Percentiles rank a stretch among this genome's conserved stretches.
phyloP scores from a whole-genome alignment of 2,329 filamentous ascomycete genomes.

The Plectosphaerella plurivora region DNA sequence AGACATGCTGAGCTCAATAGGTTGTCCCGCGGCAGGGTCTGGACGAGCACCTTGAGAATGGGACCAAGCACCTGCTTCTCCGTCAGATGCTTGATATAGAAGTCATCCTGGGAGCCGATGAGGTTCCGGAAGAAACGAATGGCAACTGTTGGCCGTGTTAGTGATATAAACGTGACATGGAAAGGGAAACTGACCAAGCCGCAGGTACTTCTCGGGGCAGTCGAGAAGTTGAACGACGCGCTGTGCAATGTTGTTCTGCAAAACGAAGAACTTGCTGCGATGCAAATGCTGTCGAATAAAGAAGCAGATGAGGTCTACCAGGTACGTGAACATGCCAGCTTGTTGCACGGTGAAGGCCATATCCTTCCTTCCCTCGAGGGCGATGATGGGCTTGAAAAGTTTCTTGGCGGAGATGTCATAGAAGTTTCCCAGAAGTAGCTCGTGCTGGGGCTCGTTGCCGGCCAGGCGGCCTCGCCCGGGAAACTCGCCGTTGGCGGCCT shows the following conservation, averaged over 20 bases:
- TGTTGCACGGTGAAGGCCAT: slow-evolving; percentile 75
- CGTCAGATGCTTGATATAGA: slow-evolving; percentile 81
- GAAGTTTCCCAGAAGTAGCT: slow-evolving; percentile 80
- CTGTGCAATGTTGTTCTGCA: slow-evolving; percentile 71
- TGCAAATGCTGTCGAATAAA: slow-evolving; percentile 87
- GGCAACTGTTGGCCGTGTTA: slow-evolving; percentile 54
- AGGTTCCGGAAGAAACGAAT: slow-evolving; percentile 92
- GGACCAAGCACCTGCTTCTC: slow-evolving; percentile 78
- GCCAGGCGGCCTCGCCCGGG: slow-evolving; percentile 56
- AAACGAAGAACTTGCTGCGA: slow-evolving; percentile 82
- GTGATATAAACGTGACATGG: neutral
- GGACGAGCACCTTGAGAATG: slow-evolving; percentile 76
- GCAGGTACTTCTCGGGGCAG: slow-evolving; percentile 86
- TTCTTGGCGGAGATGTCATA: slow-evolving; percentile 83
- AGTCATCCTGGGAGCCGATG: slow-evolving; percentile 81
- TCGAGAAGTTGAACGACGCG: slow-evolving; percentile 78
- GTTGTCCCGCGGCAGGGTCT: slow-evolving; percentile 88
- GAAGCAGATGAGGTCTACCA: slow-evolving; percentile 91
- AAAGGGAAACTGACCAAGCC: slow-evolving; percentile 64
- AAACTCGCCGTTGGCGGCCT: slow-evolving; percentile 65
- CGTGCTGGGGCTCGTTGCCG: slow-evolving; percentile 66
- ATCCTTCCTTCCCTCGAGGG: slow-evolving; percentile 66
- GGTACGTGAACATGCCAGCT: slow-evolving; percentile 83
- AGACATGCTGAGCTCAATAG: slow-evolving; percentile 89
- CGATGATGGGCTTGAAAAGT: slow-evolving; percentile 81